Conservation (phyloP, 1,139 yeast genomes). For the Suhomyces bribrorum region DNA sequence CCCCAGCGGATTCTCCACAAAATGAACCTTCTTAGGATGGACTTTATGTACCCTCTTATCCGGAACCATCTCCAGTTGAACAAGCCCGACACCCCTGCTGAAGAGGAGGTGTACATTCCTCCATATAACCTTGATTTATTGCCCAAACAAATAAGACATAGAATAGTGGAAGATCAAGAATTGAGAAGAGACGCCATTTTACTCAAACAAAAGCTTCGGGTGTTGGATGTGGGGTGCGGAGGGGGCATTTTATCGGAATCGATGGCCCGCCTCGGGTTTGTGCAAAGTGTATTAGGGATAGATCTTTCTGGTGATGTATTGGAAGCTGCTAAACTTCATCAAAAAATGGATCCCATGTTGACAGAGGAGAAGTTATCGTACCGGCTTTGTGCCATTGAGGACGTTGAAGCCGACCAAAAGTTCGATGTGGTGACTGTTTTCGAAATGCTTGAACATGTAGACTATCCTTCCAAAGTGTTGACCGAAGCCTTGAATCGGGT, state of each 20-base stretch:
- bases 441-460: constrained; percentile 94
- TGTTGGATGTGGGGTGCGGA: constrained; percentile 94
- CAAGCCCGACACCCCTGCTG: constrained; percentile 32
- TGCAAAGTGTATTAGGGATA: constrained; percentile 70
- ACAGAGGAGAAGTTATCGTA: constrained; percentile 53
- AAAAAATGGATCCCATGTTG: constrained; percentile 58
- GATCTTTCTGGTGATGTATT: constrained; percentile 84
- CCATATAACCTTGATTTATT: constrained; percentile 71
- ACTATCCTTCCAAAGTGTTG: constrained; percentile 74
- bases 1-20: constrained; percentile 91
- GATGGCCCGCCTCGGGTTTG: constrained; percentile 71
- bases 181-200: constrained; percentile 44
- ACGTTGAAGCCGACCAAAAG: constrained; percentile 43
- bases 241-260: constrained; percentile 93
- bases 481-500: constrained; percentile 65
- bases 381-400: constrained; percentile 61
- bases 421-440: constrained; percentile 86
- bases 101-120: constrained; percentile 67
- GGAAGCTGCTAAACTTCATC: constrained; percentile 75
- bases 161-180: constrained; percentile 52
- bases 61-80: constrained; percentile 48
- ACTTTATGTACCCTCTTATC: constrained; percentile 70
- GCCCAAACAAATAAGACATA: constrained; percentile 53
- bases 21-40: constrained; percentile 89
- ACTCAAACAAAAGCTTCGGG: constrained; percentile 41